Base-by-base conservation (phyloP, 352 stramenopile species). In the Globisporangium spinosum region DNA sequence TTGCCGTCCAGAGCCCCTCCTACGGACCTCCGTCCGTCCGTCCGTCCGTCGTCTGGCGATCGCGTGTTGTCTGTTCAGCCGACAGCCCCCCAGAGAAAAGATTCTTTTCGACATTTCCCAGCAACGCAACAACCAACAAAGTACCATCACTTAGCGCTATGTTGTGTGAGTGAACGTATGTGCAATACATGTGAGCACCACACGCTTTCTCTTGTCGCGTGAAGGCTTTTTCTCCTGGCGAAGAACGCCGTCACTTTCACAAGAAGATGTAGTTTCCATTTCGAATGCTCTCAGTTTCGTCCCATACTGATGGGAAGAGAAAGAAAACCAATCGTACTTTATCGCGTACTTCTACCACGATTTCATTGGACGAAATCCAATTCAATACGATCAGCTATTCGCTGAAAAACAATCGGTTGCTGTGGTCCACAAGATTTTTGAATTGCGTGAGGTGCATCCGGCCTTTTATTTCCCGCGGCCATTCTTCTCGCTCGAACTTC, bases 351-450 rank as follows among this genome's bases (percentile, higher is more conserved):
- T 22, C 5, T 6, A 8, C 0, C 1, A 1, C 25, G 3, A 13
- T 10, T 49, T 5, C 22, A 58, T 38, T 58, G 54, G 54, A 20
- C 38, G 29, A 58, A 58, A 58, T 10, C 0, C 15, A n/a, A 5
- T n/a, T 49, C 4, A n/a, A 12, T 1, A 22, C 12, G 3, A 9
- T 35, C 23, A n/a, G 12, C 5, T 23, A 58, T 35, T 58, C 53
- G 53, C 53, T 57, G 23, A n/a, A 58, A 45, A 65, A 15, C n/a
- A 20, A 6, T 1, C 2, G 6, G 23, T 58, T 58, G 54, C 17
- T 60, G 55, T 35, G 9, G 17, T 58, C 63, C 63, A 69, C 64
- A 64, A 69, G 63, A 68, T 55, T 63, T 40, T 45, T 45, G 38
- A 3, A 45, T 17, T 43, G 38, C 38, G 22, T 23, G 54, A 27